These are phyloP conservation scores for Ascochyta rabiei DNA, from an alignment of 2,329 filamentous ascomycete species.

Conservation along the genomic window DNA sequence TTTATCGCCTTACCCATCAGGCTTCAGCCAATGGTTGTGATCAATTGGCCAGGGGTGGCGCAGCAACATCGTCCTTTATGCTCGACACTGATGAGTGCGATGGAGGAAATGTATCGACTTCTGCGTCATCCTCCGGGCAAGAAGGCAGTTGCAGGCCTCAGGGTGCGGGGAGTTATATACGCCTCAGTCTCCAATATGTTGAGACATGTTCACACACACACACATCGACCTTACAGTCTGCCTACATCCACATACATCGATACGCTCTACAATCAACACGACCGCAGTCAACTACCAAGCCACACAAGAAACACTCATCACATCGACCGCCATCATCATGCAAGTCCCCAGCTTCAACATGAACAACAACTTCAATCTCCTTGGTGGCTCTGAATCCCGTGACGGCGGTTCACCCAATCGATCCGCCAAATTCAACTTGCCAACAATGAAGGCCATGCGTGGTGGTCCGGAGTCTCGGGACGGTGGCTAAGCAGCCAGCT, in stretches of 20 bases:
- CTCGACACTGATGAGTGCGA: conserved; percentile 23
- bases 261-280: conserved; percentile 10
- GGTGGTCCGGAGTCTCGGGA: conserved; percentile 34
- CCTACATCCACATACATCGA: conserved; percentile 9
- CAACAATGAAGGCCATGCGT: conserved; percentile 25
- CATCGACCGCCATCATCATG: conserved; percentile 5
- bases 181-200: background rate
- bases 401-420: conserved; percentile 43
- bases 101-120: conserved; percentile 23
- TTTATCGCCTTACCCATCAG: conserved; percentile 34
- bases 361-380: conserved; percentile 27
- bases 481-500: conserved; percentile 35
- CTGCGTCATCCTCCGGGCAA: conserved; percentile 37
- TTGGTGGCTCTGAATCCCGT: conserved; percentile 25
- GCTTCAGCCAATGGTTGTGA: conserved; percentile 27
- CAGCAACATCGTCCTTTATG: conserved; percentile 26
- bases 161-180: conserved; percentile 27
- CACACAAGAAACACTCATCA: background rate
- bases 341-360: conserved; percentile 16
- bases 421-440: conserved; percentile 22
- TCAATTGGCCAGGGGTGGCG: conserved; percentile 29
- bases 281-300: conserved; percentile 27
- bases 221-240: conserved; percentile 13
- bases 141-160: conserved; percentile 41
- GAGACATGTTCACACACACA: conserved; percentile 6